Evolutionary conservation across 208 protist genomes (phyloP).

Genomic region (Trichomonas vaginalis): DNA sequence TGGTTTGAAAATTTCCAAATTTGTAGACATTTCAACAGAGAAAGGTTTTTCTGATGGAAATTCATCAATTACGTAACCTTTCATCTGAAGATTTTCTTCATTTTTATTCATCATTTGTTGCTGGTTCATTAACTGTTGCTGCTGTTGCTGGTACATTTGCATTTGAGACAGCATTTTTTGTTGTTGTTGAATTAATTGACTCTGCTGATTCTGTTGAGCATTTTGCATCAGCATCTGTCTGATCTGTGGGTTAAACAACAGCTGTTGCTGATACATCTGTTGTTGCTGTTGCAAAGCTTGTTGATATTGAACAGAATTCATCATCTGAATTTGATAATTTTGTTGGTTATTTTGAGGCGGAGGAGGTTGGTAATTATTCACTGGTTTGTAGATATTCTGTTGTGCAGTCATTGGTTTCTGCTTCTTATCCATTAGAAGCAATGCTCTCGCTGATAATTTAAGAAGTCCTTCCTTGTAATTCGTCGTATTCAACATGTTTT

Average conservation of each 20-base stretch:
- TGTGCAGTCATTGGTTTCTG: not conserved
- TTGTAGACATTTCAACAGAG: not conserved
- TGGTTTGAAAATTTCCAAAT: not conserved
- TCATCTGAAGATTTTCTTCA: not conserved
- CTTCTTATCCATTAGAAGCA: not conserved
- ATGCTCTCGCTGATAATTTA: not conserved
- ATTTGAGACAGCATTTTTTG: too few species aligned
- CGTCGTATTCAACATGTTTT: not conserved
- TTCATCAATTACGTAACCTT: not conserved
- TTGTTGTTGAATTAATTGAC: not conserved
- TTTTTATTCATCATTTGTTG: not conserved
- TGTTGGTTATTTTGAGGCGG: not conserved
- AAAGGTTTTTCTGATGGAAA: not conserved
- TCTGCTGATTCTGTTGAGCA: not conserved
- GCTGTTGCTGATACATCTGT: not conserved
- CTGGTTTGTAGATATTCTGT: not conserved
- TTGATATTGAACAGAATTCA: not conserved
- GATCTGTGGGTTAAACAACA: too few species aligned
- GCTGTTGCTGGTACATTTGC: too few species aligned
- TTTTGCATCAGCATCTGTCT: not conserved
- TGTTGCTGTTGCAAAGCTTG: not conserved
- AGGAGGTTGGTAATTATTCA: not conserved
- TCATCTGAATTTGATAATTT: too few species aligned
- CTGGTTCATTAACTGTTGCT: not conserved
- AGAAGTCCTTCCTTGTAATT: not conserved